phyloP scores from a whole-genome alignment of 768 basidiomycete species.

The Psilocybe azurescens region DNA sequence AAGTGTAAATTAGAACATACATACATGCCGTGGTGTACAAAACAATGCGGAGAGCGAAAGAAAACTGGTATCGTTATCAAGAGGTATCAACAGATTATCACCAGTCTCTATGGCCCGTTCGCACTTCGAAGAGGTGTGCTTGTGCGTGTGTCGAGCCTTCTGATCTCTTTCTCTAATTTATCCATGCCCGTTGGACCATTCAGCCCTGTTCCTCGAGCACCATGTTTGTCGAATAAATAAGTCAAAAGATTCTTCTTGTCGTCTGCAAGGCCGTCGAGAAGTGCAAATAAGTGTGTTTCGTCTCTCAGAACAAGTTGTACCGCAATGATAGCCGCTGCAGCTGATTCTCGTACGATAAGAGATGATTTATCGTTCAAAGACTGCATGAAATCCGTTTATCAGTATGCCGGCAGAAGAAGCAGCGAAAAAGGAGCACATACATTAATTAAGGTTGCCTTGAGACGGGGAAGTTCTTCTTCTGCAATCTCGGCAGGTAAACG shows the following conservation, averaged over 20 bases:
- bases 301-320: constrained; percentile 84
- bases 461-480: constrained; percentile 84
- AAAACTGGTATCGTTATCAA: background rate
- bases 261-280: constrained; percentile 83
- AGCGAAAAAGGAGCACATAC: constrained; percentile 43
- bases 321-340: constrained; percentile 82
- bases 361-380: constrained; percentile 74
- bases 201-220: constrained; percentile 57
- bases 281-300: constrained; percentile 80
- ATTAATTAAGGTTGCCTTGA: constrained; percentile 71
- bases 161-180: constrained; percentile 81
- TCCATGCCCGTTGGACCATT: constrained; percentile 58
- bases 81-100: background rate
- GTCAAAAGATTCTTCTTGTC: constrained; percentile 91
- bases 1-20: constrained; percentile 1
- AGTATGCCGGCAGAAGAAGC: background rate
- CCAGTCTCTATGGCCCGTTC: background rate
- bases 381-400: constrained; percentile 36
- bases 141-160: constrained; percentile 77
- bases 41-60: background rate
- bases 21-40: background rate
- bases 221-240: constrained; percentile 89
- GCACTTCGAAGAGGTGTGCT: constrained; percentile 65
- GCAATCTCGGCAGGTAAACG: constrained; percentile 83
- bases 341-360: constrained; percentile 83